Base-by-base conservation (phyloP, 2,329 filamentous ascomycete genomes). In the Calonectria ilicicola region DNA sequence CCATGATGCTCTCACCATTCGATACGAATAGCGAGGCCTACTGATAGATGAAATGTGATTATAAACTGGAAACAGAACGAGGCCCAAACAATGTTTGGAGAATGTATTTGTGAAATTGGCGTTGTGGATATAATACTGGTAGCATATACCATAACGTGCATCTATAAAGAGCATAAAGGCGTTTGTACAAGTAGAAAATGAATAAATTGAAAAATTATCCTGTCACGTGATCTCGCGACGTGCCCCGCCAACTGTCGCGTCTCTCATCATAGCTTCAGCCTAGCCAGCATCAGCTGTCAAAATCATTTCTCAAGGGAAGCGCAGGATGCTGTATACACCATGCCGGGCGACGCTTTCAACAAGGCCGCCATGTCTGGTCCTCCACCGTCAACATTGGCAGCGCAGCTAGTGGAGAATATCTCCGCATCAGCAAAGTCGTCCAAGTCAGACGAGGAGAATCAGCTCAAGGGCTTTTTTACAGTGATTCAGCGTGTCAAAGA, bases 371-470 rank as follows among this genome's bases (percentile, higher is more conserved):
- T 72, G 44, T 65, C 72, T 40, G 77, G 77, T 27, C 69, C 87
- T 56, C 91, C 92, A 46, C 93, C 95, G 15, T 98, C 96, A 19
- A 97, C 95, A 12, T 89, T 98, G 79, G 95, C 96, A 65, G 95
- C 95, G 15, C 94, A 97, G 83, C 92, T 98, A 70, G 95, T 97
- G 75, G 93, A 94, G 81, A 95, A 94, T 81, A 92, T 95, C 74
- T 91, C 93, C 51, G 90, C 93, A 26, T 90, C 90, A 63, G 88
- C 89, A 65, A 89, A 88, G 74, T 91, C 89, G 53, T 89, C 90
- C 66, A 89, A 90, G 78, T 90, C 90, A 65, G 89, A 93, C 78
- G 92, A 93, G 78, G 92, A 91, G 72, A 91, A 92, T 77, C 93
- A 95, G 63, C 93, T 98, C 75, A 92, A 93, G 74, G 91, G 92